These are phyloP conservation scores for Auricularia sp. DNA, from an alignment of 768 basidiomycete genomes.

Conservation along the genomic window DNA sequence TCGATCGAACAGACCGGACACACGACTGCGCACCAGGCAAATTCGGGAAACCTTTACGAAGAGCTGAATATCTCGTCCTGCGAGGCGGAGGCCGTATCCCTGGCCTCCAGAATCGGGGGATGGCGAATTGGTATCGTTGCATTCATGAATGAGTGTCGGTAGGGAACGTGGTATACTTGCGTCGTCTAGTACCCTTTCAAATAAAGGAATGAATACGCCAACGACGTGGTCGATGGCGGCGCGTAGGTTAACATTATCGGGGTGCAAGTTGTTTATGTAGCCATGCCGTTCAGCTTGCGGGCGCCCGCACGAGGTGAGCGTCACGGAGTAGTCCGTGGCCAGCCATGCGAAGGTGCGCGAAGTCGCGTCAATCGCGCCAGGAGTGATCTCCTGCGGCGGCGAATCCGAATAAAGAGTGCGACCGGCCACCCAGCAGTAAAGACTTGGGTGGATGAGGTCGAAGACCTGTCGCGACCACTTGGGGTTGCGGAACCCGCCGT, in stretches of 20 bases:
- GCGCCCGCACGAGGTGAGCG: background rate
- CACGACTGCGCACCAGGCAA: background rate
- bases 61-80: conserved; percentile 8
- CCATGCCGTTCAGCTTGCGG: background rate
- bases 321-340: background rate
- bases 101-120: conserved; percentile 4
- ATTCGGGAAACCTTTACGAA: background rate
- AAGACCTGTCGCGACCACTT: background rate
- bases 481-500: background rate
- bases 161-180: background rate
- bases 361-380: background rate
- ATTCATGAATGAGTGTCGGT: too few relatives aligned
- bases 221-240: conserved; percentile 14
- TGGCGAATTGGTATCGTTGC: conserved; percentile 9
- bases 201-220: conserved; percentile 22
- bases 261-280: conserved; percentile 17
- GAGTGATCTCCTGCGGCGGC: background rate
- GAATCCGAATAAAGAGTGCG: background rate
- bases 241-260: conserved; percentile 5
- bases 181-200: conserved; percentile 16
- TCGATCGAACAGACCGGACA: background rate
- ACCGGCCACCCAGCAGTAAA: background rate
- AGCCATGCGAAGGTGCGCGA: background rate
- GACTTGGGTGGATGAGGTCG: background rate
- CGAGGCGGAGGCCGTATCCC: conserved; percentile 2